phyloP scores from a whole-genome alignment of 176 grass and related monocot genomes.

The Cenchrus fungigraminus region DNA sequence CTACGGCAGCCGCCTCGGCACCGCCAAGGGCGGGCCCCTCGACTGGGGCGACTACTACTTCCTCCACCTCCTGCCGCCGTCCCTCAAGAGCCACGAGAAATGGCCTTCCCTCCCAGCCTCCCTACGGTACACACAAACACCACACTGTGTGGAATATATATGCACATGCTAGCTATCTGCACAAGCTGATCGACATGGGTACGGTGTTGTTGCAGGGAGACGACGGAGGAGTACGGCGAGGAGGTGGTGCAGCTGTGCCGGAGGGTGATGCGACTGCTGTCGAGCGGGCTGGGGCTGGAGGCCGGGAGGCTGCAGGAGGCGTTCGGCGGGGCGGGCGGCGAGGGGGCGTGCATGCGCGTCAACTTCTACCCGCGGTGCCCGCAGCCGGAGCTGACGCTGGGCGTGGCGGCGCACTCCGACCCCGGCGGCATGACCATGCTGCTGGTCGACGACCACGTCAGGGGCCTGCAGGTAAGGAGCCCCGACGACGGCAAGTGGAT shows the following conservation, averaged over 20 bases:
- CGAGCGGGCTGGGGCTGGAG: slow-evolving; percentile 61
- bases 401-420: slow-evolving; percentile 79
- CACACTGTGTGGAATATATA: too few relatives aligned
- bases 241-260: slow-evolving; percentile 55
- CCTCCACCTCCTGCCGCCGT: slow-evolving; percentile 64
- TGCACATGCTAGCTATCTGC: too few relatives aligned
- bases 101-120: slow-evolving; percentile 60
- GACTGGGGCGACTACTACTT: slow-evolving; percentile 95
- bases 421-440: slow-evolving; percentile 88
- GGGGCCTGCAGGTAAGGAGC: slow-evolving; percentile 67
- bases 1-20: slow-evolving; percentile 85
- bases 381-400: slow-evolving; percentile 86
- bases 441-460: slow-evolving; percentile 69
- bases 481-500: slow-evolving; percentile 55
- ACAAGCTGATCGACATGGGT: too few relatives aligned
- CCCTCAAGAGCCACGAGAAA: slow-evolving; percentile 74
- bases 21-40: slow-evolving; percentile 53
- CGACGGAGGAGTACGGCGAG: slow-evolving; percentile 71
- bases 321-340: slow-evolving; percentile 58
- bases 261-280: slow-evolving; percentile 55
- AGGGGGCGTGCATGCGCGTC: slow-evolving; percentile 66
- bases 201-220: slow-evolving; percentile 29
- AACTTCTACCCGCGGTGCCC: slow-evolving; percentile 91
- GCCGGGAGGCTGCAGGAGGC: slow-evolving; percentile 49
- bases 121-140: slow-evolving; percentile 36